Base-by-base conservation (phyloP, 1,284 basidiomycete species). In the Malassezia furfur region DNA sequence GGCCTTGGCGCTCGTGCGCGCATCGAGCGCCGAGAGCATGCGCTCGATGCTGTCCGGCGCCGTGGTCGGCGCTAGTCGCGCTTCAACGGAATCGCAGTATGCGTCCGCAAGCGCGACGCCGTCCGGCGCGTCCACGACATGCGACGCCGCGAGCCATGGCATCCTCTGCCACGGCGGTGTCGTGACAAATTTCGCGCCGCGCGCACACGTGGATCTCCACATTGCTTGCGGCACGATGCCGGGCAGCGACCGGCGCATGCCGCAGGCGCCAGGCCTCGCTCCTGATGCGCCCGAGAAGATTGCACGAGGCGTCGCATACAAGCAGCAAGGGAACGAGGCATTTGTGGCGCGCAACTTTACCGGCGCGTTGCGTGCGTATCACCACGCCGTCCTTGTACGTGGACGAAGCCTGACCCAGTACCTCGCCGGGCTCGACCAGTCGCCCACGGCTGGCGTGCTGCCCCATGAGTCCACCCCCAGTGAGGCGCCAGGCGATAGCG, bases 341-440 rank as follows among this genome's bases (percentile, higher is more conserved):
- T 59, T 54, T 37, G 3, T 15, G 1, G 8, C 22, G n/a, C 12
- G 32, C n/a, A 41, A 59, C 30, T 45, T 38, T 41, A 19, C 9
- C 8, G 45, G 34, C 9, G 57, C 57, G 8, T 34, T 59, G 14
- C 17, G 28, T 11, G 14, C 32, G 11, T 59, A 59, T 28, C 50
- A 60, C 14, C 34, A 37, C 28, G 50, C 59, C 1, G 41, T 35
- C 10, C 38, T 57, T 2, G 50, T 60, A 41, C 46, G 50, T 56
- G 17, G 12, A 3, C 19, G 11, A 22, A 2, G 22, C 25, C 19
- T 22, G 14, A 36, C 15, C 10, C 31, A 60, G 59, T 49, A 60
- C 44, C 40, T 60, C 10, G 32, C 54, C 7, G 59, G 59, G 2
- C 50, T 60, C 17, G 59, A 60, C 30, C 43, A 31, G 22, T 12